These are phyloP conservation scores for Nannochloropsis salina DNA, from an alignment of 108 stramenopile species.

Conservation along the genomic window DNA sequence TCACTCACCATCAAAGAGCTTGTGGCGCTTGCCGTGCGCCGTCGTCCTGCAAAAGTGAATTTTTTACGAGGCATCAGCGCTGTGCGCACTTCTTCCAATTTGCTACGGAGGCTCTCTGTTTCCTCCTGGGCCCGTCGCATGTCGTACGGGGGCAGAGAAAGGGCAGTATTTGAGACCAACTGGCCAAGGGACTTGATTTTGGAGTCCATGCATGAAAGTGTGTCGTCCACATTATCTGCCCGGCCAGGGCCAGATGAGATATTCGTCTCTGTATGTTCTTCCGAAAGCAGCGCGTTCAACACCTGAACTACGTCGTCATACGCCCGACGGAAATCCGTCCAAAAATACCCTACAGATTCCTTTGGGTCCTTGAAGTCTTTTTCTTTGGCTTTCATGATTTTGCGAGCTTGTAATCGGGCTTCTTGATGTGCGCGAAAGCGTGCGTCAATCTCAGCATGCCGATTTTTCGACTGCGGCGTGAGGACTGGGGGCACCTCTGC, in stretches of 20 bases:
- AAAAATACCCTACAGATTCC: background rate
- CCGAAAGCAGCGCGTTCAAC: background rate
- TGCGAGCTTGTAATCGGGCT: background rate
- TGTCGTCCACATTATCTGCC: background rate
- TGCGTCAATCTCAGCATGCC: background rate
- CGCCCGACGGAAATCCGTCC: background rate
- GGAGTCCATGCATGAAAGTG: conserved; percentile 22
- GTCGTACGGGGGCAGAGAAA: conserved; percentile 55
- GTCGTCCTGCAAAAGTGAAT: conserved; percentile 37
- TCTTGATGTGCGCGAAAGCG: conserved; percentile 12
- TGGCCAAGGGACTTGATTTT: conserved; percentile 36
- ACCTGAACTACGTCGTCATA: background rate
- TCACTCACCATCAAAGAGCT: background rate
- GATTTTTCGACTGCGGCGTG: background rate
- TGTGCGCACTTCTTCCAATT: conserved; percentile 38
- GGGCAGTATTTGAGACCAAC: conserved; percentile 44
- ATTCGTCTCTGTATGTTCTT: conserved; percentile 9
- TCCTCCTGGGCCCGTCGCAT: conserved; percentile 49
- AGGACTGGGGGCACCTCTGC: background rate
- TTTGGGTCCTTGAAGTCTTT: background rate
- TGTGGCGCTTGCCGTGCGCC: conserved; percentile 24
- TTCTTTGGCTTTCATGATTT: background rate
- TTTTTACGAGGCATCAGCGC: conserved; percentile 47
- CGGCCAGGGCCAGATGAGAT: background rate
- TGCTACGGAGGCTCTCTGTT: conserved; percentile 24